Conservation (phyloP, 2,329 filamentous ascomycete species). For the Stachybotrys chlorohalonatus region DNA sequence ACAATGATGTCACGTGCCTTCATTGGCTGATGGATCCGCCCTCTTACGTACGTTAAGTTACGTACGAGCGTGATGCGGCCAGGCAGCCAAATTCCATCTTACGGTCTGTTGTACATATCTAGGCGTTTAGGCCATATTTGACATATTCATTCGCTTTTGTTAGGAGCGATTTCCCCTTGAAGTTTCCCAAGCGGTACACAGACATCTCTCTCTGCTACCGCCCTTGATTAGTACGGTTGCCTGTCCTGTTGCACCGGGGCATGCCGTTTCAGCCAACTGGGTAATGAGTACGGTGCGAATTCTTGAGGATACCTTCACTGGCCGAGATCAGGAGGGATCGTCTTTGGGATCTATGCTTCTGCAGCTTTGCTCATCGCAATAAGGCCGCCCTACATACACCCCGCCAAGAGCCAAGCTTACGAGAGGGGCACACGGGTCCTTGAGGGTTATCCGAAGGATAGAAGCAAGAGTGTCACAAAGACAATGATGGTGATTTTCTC, state of each 20-base stretch:
- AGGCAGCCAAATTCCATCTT: background rate
- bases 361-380: background rate
- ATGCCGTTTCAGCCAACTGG: background rate
- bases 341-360: too few relatives aligned
- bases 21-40: background rate
- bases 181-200: too few relatives aligned
- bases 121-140: too few relatives aligned
- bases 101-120: background rate
- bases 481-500: background rate
- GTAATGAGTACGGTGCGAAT: too few relatives aligned
- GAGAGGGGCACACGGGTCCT: background rate
- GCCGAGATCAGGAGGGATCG: too few relatives aligned
- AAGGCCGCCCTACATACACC: background rate
- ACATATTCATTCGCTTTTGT: background rate
- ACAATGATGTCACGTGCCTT: background rate
- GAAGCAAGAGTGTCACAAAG: background rate
- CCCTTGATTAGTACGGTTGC: background rate
- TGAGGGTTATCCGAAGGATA: background rate
- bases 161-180: background rate
- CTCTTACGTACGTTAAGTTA: background rate
- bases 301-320: too few relatives aligned
- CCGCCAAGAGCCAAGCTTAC: background rate
- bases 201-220: too few relatives aligned
- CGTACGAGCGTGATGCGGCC: background rate
- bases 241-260: background rate